Base-by-base conservation (phyloP, 176 grass and related monocot genomes). In the Avena eriantha region DNA sequence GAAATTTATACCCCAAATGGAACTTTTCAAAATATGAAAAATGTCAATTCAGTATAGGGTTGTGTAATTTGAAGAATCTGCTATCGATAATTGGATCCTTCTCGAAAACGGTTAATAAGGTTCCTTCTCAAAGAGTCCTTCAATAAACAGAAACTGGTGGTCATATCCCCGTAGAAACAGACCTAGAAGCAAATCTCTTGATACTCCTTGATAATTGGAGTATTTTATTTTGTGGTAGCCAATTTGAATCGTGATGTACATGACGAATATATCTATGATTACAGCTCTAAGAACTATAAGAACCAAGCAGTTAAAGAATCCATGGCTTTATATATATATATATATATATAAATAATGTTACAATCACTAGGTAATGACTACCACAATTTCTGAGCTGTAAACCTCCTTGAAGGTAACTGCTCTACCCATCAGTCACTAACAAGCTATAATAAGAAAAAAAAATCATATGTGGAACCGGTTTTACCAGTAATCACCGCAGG, bases 401-500 rank as follows among this genome's bases (percentile, higher is more conserved):
- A 68, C 65, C 63, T 66, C 5, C 31, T 4, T 77, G 15, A 84
- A 81, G 18, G 47, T 49, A 84, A 75, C 36, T 43, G 15, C 47
- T 83, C 85, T 84, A 67, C 55, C 34, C 49, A 84, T 80, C 59
- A 76, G 47, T 2, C 83, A 31, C 68, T 76, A 51, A 87, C 50
- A 69, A 61, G 58, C 76, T 31, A 49, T 33, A 58, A 67, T 8
- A 41, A 41, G 39, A 41, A 29, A 2, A 76, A 67, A 73, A 53
- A 17, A 6, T 71, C 31, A 63, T 67, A 10, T 49, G 31, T 36
- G 0, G 6, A 84, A 83, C 47, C 10, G 4, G 56, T 83, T 68
- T 88, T 33, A 95, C 89, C 94, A 95, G 60, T 89, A 95, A 91
- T 95, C 94, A 55, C 89, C 89, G 10, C 94, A 95, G 34, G 94